These are phyloP conservation scores for Wickerhamomyces kurtzmanii DNA, from an alignment of 805 yeast species.

Conservation along the genomic window DNA sequence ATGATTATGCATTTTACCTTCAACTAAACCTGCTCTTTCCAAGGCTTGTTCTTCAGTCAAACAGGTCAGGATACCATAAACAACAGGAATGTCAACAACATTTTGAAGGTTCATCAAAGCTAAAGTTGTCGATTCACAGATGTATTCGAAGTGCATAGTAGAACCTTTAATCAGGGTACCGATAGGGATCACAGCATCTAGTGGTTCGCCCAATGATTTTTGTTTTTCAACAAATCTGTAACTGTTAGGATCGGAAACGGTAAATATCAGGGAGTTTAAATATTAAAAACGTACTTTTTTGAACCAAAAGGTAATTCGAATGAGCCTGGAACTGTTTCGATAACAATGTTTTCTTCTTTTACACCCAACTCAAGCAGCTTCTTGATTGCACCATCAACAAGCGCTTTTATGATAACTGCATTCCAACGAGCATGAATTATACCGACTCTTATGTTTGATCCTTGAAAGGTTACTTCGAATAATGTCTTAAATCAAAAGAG, in stretches of 20 bases:
- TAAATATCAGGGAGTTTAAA: constrained; percentile 5
- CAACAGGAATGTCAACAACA: constrained; percentile 63
- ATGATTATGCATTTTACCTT: constrained; percentile 73
- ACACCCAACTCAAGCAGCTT: constrained; percentile 62
- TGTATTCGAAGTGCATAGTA: constrained; percentile 97
- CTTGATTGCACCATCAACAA: constrained; percentile 68
- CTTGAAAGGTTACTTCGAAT: constrained; percentile 9
- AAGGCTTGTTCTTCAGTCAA: constrained; percentile 91
- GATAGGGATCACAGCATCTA: constrained; percentile 87
- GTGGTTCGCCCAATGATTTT: constrained; percentile 28
- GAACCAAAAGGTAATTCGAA: constrained; percentile 88
- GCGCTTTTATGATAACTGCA: constrained; percentile 58
- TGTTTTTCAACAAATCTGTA: constrained; percentile 33
- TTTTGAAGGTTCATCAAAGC: constrained; percentile 79
- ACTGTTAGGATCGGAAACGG: not conserved
- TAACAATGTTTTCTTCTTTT: constrained; percentile 58
- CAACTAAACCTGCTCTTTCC: constrained; percentile 84
- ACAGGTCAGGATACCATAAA: constrained; percentile 91
- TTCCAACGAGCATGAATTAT: constrained; percentile 98
- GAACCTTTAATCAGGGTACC: constrained; percentile 94
- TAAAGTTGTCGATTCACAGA: constrained; percentile 80
- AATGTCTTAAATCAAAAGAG: constrained; percentile 1
- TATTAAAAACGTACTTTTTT: constrained; percentile 20
- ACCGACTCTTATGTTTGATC: constrained; percentile 59
- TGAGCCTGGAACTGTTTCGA: constrained; percentile 91